Conservation (phyloP, 2,329 filamentous ascomycete species). For the Fonsecaea nubica region DNA sequence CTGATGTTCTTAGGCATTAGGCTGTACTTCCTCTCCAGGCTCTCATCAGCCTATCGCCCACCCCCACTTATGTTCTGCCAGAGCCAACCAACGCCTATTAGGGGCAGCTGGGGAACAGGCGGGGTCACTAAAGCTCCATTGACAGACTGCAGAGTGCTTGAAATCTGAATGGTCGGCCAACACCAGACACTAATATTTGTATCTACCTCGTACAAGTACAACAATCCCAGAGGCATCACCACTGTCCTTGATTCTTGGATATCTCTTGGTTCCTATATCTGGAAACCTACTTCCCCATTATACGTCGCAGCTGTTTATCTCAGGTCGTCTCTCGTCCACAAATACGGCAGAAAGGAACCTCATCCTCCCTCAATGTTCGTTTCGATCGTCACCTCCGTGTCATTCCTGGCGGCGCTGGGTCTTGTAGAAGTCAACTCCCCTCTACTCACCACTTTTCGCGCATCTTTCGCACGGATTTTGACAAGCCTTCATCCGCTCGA, state of each 20-base stretch:
- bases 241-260: background rate
- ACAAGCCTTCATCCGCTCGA: constrained; percentile 13
- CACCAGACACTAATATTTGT: background rate
- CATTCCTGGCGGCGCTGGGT: background rate
- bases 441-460: background rate
- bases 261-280: background rate
- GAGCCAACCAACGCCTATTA: background rate
- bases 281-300: background rate
- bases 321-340: background rate
- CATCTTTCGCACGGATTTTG: background rate
- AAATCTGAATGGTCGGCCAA: background rate
- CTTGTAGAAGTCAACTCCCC: background rate
- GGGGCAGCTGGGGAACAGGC: background rate
- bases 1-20: background rate
- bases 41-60: background rate
- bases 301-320: background rate
- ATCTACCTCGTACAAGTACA: background rate
- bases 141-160: background rate
- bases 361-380: background rate
- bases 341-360: background rate
- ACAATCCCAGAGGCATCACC: background rate
- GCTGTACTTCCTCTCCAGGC: background rate
- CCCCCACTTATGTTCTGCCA: background rate
- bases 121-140: background rate
- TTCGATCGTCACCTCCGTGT: background rate